A percentile compares a stretch with the other conserved stretches of the same genome.
Conservation (phyloP, 495 filamentous ascomycete species). For the Penicillium bialowiezense region DNA sequence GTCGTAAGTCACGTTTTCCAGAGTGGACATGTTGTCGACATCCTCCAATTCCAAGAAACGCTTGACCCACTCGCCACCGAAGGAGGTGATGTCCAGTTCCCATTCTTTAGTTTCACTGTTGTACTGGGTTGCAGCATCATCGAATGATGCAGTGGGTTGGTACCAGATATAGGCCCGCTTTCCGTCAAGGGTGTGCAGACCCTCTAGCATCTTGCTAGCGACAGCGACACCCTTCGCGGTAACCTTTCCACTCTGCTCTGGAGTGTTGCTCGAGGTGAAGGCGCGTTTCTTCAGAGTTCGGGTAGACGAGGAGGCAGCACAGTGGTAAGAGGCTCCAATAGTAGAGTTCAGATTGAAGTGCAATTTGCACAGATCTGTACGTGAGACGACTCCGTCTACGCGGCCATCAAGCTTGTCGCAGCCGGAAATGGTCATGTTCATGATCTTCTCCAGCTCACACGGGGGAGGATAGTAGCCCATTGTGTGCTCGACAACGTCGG, state of each 20-base stretch:
- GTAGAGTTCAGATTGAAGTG: slow-evolving; percentile 36
- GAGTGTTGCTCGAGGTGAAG: slow-evolving; percentile 11
- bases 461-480: slow-evolving; percentile 39
- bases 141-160: slow-evolving; percentile 37
- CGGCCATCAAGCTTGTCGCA: slow-evolving; percentile 51
- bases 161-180: slow-evolving; percentile 46
- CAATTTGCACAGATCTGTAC: slow-evolving; percentile 47
- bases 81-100: slow-evolving; percentile 28
- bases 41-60: slow-evolving; percentile 31
- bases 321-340: slow-evolving; percentile 45
- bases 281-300: too few species aligned
- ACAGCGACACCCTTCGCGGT: slow-evolving; percentile 37
- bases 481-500: slow-evolving; percentile 36
- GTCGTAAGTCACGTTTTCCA: slow-evolving; percentile 47
- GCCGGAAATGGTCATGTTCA: slow-evolving; percentile 39
- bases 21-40: slow-evolving; percentile 26
- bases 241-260: slow-evolving; percentile 46
- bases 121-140: slow-evolving; percentile 42
- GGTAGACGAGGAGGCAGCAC: slow-evolving; percentile 20
- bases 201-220: slow-evolving; percentile 35
- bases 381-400: slow-evolving; percentile 46
- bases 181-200: slow-evolving; percentile 43
- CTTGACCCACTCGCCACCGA: slow-evolving; percentile 31
- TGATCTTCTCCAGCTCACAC: slow-evolving; percentile 45
- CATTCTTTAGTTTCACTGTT: slow-evolving; percentile 36